Conservation (phyloP, 164 flowering plant genomes). For the Vitis labrusca region DNA sequence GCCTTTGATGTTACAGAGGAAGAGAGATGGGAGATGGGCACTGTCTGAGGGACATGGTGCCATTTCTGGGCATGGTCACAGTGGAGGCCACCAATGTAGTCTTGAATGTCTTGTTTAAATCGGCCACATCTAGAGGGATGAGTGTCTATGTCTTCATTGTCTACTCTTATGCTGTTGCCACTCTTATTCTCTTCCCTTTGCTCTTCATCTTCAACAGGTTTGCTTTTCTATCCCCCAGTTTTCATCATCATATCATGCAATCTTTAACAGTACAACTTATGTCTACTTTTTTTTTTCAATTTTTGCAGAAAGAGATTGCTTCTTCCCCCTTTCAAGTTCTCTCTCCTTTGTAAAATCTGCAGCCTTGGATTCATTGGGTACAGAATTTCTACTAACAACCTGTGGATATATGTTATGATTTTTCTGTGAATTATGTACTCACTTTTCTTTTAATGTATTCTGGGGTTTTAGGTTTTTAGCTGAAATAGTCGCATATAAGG, state of each 20-base stretch:
- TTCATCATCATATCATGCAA: neutral
- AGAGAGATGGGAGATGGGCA: slow-evolving; percentile 12
- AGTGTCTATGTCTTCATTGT: slow-evolving; percentile 21
- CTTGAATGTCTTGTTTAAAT: slow-evolving; percentile 17
- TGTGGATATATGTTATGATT: neutral
- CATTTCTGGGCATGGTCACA: slow-evolving; percentile 23
- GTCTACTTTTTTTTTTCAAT: neutral
- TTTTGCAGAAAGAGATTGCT: slow-evolving; percentile 18
- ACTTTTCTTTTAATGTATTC: neutral
- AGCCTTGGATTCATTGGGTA: slow-evolving; percentile 44
- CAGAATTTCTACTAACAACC: neutral
- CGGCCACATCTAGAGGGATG: slow-evolving; percentile 21
- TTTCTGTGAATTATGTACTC: neutral
- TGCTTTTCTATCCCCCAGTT: neutral
- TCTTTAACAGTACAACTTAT: neutral
- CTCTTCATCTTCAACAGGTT: slow-evolving; percentile 24
- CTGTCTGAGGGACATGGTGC: slow-evolving; percentile 11
- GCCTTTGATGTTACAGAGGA: slow-evolving; percentile 1
- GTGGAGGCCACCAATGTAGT: slow-evolving; percentile 20
- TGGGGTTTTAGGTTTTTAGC: slow-evolving; percentile 9
- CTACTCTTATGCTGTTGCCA: slow-evolving; percentile 13
- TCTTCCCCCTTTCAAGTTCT: slow-evolving; percentile 29
- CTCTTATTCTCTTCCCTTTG: slow-evolving; percentile 20
- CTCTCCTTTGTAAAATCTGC: slow-evolving; percentile 27
- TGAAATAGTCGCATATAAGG: slow-evolving; percentile 25